Percentiles rank a stretch among this genome's conserved stretches.
These are phyloP conservation scores for Aspergillus cejpii DNA, from an alignment of 2,329 filamentous ascomycete genomes.

Conservation along the genomic window DNA sequence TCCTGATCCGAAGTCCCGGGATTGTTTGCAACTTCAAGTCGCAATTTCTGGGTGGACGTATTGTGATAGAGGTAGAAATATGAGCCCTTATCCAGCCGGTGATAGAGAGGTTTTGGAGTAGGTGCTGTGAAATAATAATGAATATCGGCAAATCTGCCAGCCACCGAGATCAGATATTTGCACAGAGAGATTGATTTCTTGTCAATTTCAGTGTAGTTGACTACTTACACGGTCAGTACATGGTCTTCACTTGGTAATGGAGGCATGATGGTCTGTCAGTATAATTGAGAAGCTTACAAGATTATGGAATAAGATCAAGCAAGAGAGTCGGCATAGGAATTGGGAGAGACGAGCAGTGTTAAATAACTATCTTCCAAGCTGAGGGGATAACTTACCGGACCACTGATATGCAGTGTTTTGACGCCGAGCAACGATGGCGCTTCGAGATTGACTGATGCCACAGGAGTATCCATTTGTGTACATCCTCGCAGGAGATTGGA, in stretches of 20 bases:
- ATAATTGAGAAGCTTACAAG: conserved; percentile 6
- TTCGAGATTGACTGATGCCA: conserved; percentile 15
- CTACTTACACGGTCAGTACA: conserved; percentile 42
- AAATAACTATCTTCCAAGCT: conserved; percentile 4
- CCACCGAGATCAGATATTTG: conserved; percentile 7
- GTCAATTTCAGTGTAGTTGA: conserved; percentile 16
- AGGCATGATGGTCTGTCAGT: conserved; percentile 35
- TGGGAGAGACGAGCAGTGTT: conserved; percentile 5
- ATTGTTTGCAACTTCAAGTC: conserved; percentile 59
- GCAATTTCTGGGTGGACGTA: conserved; percentile 46
- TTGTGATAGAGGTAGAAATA: conserved; percentile 61
- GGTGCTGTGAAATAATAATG: conserved; percentile 59
- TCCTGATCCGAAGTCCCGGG: conserved; percentile 58
- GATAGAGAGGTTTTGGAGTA: conserved; percentile 49
- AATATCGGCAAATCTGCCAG: conserved; percentile 54
- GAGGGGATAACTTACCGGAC: conserved; percentile 14
- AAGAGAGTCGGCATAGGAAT: too few species aligned
- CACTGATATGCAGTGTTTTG: conserved; percentile 13
- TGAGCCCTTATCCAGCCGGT: conserved; percentile 59
- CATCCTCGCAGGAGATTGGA: not conserved
- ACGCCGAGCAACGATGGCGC: conserved; percentile 19
- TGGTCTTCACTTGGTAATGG: conserved; percentile 43
- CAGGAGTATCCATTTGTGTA: not conserved
- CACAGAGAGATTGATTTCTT: not conserved
- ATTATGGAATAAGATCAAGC: too few species aligned